Base-by-base conservation (phyloP, 768 basidiomycete genomes). In the Coprinopsis strossmayeri region DNA sequence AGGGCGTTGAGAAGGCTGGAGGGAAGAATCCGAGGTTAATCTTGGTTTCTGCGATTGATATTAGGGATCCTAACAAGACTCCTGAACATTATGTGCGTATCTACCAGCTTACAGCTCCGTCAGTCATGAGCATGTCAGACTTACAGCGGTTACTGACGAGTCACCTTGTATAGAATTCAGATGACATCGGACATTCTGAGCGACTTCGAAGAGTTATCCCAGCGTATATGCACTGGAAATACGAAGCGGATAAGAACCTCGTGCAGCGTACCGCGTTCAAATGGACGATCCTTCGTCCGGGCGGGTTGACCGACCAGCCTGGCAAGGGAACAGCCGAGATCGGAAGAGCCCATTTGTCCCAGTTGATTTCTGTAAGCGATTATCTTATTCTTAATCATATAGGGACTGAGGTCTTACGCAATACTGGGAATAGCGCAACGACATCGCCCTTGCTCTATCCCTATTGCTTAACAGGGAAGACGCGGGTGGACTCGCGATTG, bases 221-320 rank as follows among this genome's bases (percentile, higher is more conserved):
- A 1, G 61, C 59, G 1, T 75, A 73, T 51, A 68, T 74, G 64
- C 64, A 72, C 25, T 75, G 69, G 68, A 75, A 76, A 52, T 74
- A 75, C 59, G 69, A 74, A 54, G 72, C 72, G 13, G 74, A 74
- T 58, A 76, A 73, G 59, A 69, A 73, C 49, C 66, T 75, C 9
- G 61, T 55, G 13, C 59, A 67, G 48, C 76, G 83, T 20, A 72
- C 71, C 17, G 61, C 72, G 0, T 82, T 87, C 67, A 72, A 78
- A 46, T 86, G 77, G 78, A 79, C 78, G 2, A 81, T 86, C 30
- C 61, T 87, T 26, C 77, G 83, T 7, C 83, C 84, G n/a, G 79
- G 78, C 15, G 64, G 65, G 5, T 55, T 87, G n/a, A 69, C 62
- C 0, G 69, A 81, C 43, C 66, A 69, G 1, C 67, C 74, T 0